These are phyloP conservation scores for Rhodotorula sp. DNA, from an alignment of 1,284 basidiomycete genomes.

Conservation along the genomic window DNA sequence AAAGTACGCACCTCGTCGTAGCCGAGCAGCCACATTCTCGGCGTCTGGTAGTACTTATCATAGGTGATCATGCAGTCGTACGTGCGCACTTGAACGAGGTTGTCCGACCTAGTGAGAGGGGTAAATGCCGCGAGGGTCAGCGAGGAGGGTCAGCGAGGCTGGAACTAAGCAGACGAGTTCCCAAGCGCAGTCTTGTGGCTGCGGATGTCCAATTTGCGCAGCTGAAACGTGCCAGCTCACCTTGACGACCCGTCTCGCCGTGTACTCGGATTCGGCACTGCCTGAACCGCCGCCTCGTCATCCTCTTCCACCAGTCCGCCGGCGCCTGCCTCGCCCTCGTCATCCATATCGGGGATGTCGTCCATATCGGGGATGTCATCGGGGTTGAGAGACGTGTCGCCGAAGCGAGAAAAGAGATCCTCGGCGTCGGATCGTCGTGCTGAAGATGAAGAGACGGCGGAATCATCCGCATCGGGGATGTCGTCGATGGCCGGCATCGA, in stretches of 20 bases:
- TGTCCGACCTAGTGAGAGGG: conserved; percentile 53
- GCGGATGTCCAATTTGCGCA: conserved; percentile 42
- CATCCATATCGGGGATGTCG: conserved; percentile 88
- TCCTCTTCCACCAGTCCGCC: conserved; percentile 69
- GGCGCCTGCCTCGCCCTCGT: conserved; percentile 54
- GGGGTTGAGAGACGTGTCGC: conserved; percentile 38
- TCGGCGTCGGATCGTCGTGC: not conserved
- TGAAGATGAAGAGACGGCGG: not conserved
- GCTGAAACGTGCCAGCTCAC: conserved; percentile 43
- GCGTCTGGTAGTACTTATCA: conserved; percentile 98
- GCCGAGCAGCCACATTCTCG: conserved; percentile 88
- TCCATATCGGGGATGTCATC: conserved; percentile 65
- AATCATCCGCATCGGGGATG: conserved; percentile 69
- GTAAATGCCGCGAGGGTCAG: not conserved
- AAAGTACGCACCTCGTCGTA: conserved; percentile 75
- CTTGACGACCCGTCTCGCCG: conserved; percentile 44
- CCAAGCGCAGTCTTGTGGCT: no score
- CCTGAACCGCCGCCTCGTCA: conserved; percentile 65
- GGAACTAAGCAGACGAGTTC: not conserved
- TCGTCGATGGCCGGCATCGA: conserved; percentile 62
- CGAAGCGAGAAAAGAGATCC: conserved; percentile 5
- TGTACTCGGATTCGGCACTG: conserved; percentile 14
- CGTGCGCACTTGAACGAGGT: conserved; percentile 89
- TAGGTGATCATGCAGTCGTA: conserved; percentile 99
- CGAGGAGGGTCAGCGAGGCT: not conserved